Evolutionary conservation across 306 rosid genomes (phyloP).

Genomic region (Carpinus fangiana): DNA sequence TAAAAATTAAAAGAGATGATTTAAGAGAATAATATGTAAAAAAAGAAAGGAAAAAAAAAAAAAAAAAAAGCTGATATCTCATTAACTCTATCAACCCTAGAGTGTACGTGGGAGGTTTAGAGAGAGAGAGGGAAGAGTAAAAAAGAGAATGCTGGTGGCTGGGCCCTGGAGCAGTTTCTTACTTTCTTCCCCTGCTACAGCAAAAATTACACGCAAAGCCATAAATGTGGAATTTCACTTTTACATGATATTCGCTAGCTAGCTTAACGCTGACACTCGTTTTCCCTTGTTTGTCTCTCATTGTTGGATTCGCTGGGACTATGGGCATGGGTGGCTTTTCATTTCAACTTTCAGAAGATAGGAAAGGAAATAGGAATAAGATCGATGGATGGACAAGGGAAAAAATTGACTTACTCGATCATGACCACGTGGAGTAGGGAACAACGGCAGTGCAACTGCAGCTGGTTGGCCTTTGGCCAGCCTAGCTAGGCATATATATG

Average conservation of each 20-base stretch:
- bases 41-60: no score
- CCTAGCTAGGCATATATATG: not conserved
- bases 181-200: not conserved
- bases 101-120: not conserved
- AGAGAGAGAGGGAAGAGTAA: not conserved
- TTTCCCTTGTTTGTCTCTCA: constrained; percentile 37
- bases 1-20: no score
- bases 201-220: constrained; percentile 41
- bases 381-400: not conserved
- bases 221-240: constrained; percentile 28
- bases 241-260: constrained; percentile 2
- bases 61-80: not conserved
- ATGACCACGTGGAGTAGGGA: not conserved
- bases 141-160: not conserved
- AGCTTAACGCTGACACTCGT: constrained; percentile 35
- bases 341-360: constrained; percentile 14
- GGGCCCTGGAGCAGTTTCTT: constrained; percentile 6
- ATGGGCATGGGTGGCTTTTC: constrained; percentile 6
- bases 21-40: no score
- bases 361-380: not conserved
- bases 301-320: constrained; percentile 38
- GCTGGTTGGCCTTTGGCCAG: not conserved
- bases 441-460: not conserved
- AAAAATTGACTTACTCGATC: not conserved
- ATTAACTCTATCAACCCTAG: not conserved